These are phyloP conservation scores for Pseudogymnoascus sp. DNA, from an alignment of 2,329 filamentous ascomycete species.

Conservation along the genomic window DNA sequence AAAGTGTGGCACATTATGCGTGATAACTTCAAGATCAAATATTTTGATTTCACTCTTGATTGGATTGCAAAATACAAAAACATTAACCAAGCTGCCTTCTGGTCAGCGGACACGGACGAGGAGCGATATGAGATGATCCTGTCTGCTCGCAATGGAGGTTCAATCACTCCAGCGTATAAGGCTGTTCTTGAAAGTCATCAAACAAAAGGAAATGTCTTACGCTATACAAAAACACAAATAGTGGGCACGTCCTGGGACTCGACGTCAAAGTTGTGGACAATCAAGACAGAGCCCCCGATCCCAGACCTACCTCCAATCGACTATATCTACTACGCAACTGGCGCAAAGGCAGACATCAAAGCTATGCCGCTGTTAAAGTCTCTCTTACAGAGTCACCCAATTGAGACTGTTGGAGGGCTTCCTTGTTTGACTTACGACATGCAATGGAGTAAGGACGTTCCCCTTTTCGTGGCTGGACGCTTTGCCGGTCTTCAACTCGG, in stretches of 20 bases:
- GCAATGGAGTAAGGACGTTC: constrained; percentile 66
- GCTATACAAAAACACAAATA: constrained; percentile 53
- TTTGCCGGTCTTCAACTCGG: constrained; percentile 62
- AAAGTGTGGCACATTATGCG: constrained; percentile 68
- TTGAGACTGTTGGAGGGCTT: constrained; percentile 56
- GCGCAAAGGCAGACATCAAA: constrained; percentile 56
- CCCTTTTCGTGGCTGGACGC: constrained; percentile 63
- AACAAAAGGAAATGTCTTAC: constrained; percentile 41
- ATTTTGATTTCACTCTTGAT: constrained; percentile 67
- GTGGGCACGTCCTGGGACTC: constrained; percentile 43
- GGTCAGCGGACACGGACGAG: constrained; percentile 64
- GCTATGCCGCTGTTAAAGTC: constrained; percentile 54
- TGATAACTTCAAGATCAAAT: constrained; percentile 52
- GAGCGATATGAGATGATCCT: constrained; percentile 60
- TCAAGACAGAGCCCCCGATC: constrained; percentile 47
- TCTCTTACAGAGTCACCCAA: constrained; percentile 52
- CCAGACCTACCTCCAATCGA: constrained; percentile 40
- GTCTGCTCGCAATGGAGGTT: constrained; percentile 64
- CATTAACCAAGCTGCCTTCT: constrained; percentile 67
- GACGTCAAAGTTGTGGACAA: constrained; percentile 39
- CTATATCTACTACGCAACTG: constrained; percentile 48
- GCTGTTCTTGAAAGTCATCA: constrained; percentile 59
- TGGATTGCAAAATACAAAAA: constrained; percentile 84
- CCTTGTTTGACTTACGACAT: constrained; percentile 70
- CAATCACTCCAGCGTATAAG: constrained; percentile 57